phyloP scores from a whole-genome alignment of 257 asterid genomes.

The Knoxia roxburghii region DNA sequence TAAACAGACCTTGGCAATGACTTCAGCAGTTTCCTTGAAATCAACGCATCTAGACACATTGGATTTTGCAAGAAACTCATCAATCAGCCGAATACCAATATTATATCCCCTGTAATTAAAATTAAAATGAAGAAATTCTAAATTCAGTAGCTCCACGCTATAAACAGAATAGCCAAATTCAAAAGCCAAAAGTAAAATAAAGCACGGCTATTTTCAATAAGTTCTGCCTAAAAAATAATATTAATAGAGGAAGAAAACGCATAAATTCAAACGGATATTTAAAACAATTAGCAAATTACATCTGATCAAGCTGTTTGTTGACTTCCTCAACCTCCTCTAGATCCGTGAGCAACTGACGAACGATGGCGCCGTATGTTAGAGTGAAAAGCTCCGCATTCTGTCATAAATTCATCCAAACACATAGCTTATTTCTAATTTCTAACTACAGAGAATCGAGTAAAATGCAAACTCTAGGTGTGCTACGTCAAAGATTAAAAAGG shows the following conservation, averaged over 20 bases:
- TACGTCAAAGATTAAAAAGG: not conserved
- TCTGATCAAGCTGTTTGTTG: constrained; percentile 94
- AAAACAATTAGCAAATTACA: constrained; percentile 29
- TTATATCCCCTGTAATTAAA: constrained; percentile 69
- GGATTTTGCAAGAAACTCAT: constrained; percentile 90
- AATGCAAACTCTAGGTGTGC: not conserved
- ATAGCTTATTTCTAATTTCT: not conserved
- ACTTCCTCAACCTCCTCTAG: constrained; percentile 98
- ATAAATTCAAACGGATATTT: not conserved
- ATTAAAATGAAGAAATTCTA: not conserved
- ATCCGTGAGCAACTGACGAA: constrained; percentile 92
- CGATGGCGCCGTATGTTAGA: constrained; percentile 87
- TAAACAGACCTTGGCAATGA: constrained; percentile 75
- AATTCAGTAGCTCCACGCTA: not conserved
- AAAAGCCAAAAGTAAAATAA: not conserved
- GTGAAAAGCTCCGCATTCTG: constrained; percentile 95
- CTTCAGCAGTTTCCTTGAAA: constrained; percentile 96
- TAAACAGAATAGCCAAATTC: not conserved
- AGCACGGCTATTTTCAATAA: no score
- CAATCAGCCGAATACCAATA: constrained; percentile 79
- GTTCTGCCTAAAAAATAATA: no score
- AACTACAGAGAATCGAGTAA: not conserved
- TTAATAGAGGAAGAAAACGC: not conserved
- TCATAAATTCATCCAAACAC: constrained; percentile 4
- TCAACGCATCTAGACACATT: constrained; percentile 83